These are phyloP conservation scores for Tetrapisispora fleetii DNA, from an alignment of 805 yeast genomes.

Conservation along the genomic window DNA sequence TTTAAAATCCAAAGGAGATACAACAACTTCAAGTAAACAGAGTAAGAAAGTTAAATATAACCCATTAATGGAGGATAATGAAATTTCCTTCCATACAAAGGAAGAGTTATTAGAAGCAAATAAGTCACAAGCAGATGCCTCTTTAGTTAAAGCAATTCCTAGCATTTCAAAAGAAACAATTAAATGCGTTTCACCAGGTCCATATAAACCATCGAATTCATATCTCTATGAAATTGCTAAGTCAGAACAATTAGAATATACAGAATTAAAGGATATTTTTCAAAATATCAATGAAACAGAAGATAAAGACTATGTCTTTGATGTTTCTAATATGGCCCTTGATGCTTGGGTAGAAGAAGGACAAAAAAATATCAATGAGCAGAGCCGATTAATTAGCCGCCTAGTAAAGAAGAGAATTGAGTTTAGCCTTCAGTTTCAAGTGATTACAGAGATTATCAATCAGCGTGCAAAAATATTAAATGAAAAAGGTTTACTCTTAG, in stretches of 20 bases:
- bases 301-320: conserved; percentile 19
- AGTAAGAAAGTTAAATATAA: neutral
- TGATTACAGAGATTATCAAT: conserved; percentile 32
- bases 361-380: conserved; percentile 25
- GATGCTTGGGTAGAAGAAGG: conserved; percentile 34
- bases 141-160: neutral
- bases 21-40: neutral
- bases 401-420: conserved; percentile 33
- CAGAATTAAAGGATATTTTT: neutral
- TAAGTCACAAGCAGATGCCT: neutral
- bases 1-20: neutral
- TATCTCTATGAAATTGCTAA: conserved; percentile 4
- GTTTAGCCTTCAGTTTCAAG: conserved; percentile 32
- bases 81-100: neutral
- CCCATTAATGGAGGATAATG: neutral
- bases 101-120: neutral
- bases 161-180: neutral
- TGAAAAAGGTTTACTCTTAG: conserved; percentile 25
- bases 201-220: conserved; percentile 3
- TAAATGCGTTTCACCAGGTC: conserved; percentile 7
- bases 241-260: neutral
- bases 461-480: conserved; percentile 28
- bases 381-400: conserved; percentile 28
- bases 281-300: neutral
- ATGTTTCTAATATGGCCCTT: conserved; percentile 19